A percentile compares a stretch with the other conserved stretches of the same genome.
Conservation (phyloP, 129 eudicot species). For the Ambrosia artemisiifolia region DNA sequence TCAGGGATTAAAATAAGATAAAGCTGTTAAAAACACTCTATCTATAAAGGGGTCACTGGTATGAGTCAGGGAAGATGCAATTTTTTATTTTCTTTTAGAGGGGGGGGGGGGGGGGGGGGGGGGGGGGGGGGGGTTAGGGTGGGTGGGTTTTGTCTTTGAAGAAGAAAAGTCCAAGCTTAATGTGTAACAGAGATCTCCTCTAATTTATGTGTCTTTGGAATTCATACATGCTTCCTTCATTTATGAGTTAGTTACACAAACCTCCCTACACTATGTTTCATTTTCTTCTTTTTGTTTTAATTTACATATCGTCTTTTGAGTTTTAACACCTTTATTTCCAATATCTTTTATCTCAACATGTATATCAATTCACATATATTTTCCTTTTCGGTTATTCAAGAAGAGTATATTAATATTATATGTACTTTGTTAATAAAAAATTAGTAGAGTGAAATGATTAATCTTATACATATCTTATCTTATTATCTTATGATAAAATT, state of each 20-base stretch:
- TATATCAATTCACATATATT: not conserved
- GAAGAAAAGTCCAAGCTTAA: constrained; percentile 32
- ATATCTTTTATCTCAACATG: not conserved
- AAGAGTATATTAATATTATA: too few species aligned
- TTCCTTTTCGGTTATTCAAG: not conserved
- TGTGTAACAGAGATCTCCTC: constrained; percentile 45
- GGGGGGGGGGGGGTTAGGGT: not conserved
- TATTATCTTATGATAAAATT: too few species aligned
- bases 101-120: not conserved
- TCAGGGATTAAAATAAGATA: constrained; percentile 17
- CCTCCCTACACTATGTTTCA: constrained; percentile 7
- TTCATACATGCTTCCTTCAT: constrained; percentile 2
- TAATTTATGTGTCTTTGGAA: constrained; percentile 14
- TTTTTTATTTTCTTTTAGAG: constrained; percentile 3
- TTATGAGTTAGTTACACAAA: constrained; percentile 12
- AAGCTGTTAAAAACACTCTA: constrained; percentile 24
- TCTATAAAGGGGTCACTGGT: constrained; percentile 36
- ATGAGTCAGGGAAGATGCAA: constrained; percentile 39
- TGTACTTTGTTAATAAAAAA: too few species aligned
- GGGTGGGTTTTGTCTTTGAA: constrained; percentile 34
- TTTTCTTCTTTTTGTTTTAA: not conserved
- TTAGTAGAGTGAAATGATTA: too few species aligned
- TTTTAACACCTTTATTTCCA: constrained; percentile 17
- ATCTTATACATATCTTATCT: too few species aligned
- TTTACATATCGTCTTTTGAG: not conserved